Evolutionary conservation across 768 basidiomycete species (phyloP).

Genomic region (Mycena sanguinolenta): DNA sequence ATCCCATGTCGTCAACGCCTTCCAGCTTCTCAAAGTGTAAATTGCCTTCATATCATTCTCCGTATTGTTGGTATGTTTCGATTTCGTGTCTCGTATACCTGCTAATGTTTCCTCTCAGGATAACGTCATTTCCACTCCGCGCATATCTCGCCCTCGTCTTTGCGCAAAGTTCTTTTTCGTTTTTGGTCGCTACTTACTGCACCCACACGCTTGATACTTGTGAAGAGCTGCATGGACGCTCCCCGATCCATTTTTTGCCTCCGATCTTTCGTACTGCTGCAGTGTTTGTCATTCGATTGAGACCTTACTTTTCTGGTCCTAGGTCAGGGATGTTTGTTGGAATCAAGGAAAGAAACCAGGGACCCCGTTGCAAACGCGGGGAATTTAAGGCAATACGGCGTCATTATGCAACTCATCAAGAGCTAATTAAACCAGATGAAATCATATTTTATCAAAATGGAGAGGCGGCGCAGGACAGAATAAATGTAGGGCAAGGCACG

Average conservation of each 20-base stretch:
- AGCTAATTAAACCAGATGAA: too few relatives aligned
- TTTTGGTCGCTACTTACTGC: neutral
- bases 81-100: neutral
- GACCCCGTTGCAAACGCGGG: too few relatives aligned
- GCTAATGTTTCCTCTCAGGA: neutral
- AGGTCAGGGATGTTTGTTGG: too few relatives aligned
- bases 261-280: neutral
- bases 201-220: slow-evolving; percentile 3
- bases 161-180: neutral
- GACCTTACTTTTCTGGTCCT: neutral
- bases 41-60: neutral
- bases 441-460: too few relatives aligned
- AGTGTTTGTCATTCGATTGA: neutral
- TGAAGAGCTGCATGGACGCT: slow-evolving; percentile 1
- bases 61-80: slow-evolving; percentile 4
- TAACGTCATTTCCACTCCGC: neutral
- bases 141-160: neutral
- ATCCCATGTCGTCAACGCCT: neutral
- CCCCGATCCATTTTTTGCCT: neutral
- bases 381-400: too few relatives aligned
- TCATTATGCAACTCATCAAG: too few relatives aligned
- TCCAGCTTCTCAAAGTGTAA: neutral
- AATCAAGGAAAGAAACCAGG: too few relatives aligned
- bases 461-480: too few relatives aligned
- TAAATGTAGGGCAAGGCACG: too few relatives aligned